Conservation (phyloP, 2,329 filamentous ascomycete genomes). For the Apiospora saccharicola region DNA sequence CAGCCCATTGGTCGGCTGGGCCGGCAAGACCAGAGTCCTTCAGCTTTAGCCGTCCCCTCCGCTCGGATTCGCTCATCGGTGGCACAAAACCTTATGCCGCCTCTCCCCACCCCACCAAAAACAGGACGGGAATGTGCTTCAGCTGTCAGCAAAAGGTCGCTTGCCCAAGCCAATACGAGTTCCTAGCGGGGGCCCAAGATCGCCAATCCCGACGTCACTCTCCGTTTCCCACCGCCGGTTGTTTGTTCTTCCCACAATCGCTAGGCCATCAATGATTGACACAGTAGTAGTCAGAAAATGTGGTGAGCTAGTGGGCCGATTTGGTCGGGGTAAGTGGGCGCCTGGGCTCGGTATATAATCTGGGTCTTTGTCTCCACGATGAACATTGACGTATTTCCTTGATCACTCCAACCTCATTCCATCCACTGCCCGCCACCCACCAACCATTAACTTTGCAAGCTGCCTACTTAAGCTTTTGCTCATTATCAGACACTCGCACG, state of each 20-base stretch:
- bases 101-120: neutral
- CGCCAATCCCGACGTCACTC: constrained; percentile 17
- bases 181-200: neutral
- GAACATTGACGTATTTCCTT: neutral
- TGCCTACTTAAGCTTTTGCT: neutral
- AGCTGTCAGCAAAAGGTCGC: neutral
- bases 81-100: constrained; percentile 11
- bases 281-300: neutral
- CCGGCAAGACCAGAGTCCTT: neutral
- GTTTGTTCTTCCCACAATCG: neutral
- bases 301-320: neutral
- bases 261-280: neutral
- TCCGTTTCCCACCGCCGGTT: neutral
- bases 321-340: neutral
- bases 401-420: neutral
- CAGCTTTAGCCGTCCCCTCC: neutral
- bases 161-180: constrained; percentile 3
- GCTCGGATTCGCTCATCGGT: neutral
- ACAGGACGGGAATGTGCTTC: neutral
- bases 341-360: neutral
- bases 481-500: neutral
- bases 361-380: constrained; percentile 5
- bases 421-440: neutral
- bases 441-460: neutral
- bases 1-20: neutral